Base-by-base conservation (phyloP, 495 filamentous ascomycete genomes). In the Bryoglossum gracile region DNA sequence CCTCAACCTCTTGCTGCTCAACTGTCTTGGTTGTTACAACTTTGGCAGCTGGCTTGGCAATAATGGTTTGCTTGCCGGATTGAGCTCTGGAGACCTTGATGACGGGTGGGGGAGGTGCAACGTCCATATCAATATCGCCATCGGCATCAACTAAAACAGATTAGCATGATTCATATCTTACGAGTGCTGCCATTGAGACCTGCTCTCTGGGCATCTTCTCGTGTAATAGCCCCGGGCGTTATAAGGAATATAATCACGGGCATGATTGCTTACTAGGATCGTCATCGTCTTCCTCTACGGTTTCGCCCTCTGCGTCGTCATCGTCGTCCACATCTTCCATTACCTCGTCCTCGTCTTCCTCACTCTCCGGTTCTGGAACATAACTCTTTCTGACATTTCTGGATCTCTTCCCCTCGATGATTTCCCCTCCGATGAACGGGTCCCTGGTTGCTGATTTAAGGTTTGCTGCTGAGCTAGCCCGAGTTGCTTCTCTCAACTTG, bases 401-500 rank as follows among this genome's bases (percentile, higher is more conserved):
- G 28, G 75, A 67, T 53, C 80, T 75, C 52, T 76, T 83, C 14
- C 79, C 78, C 43, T 73, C 75, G 13, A 84, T 56, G 43, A 81
- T 78, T 50, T 84, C 69, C 24, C 73, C 70, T n/a, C 74, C 71
- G 24, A 65, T 65, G 56, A 77, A 77, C 13, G 50, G 50, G 65
- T 66, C 62, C 17, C 62, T 50, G 13, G 55, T 53, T 45, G 48
- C 62, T 8, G 60, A 53, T 0, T 58, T 25, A 4, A 65, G 46
- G 14, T 48, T 47, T 3, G 2, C 35, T n/a, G 21, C 16, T 26
- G 57, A 39, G 34, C 49, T 56, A 4, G 50, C 67, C 36, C 71
- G 73, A 19, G 82, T 90, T 11, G 80, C 85, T 63, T 94, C 82
- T 26, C 86, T 83, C 44, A 92, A 73, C 70, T 87, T 92, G 68